Conservation (phyloP, 2,329 filamentous ascomycete genomes). For the Cadophora sp. region DNA sequence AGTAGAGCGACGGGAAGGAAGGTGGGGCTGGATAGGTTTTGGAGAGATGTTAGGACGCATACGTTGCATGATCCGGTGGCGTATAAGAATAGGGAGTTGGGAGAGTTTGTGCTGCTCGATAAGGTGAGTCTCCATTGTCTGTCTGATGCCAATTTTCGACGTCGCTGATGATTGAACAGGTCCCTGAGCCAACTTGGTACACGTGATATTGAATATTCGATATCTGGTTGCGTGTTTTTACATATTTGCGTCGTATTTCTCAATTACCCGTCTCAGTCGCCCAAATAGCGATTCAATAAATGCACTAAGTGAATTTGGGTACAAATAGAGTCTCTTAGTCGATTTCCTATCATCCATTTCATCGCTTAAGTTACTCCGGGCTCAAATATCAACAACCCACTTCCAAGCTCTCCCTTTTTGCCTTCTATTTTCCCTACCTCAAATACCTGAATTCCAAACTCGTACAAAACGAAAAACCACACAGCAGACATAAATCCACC, state of each 20-base stretch:
- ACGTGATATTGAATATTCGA: conserved; percentile 44
- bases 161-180: conserved; percentile 27
- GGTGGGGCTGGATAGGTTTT: conserved; percentile 68
- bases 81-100: conserved; percentile 70
- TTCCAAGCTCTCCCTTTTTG: too few species aligned
- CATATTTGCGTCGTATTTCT: not conserved
- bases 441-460: too few species aligned
- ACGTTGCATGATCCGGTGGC: conserved; percentile 71
- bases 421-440: too few species aligned
- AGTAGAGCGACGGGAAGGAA: conserved; percentile 62
- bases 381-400: too few species aligned
- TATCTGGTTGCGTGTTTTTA: not conserved
- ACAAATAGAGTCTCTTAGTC: too few species aligned
- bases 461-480: too few species aligned
- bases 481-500: too few species aligned
- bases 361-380: too few species aligned
- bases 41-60: conserved; percentile 71
- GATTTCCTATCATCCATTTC: too few species aligned
- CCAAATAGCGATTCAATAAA: too few species aligned
- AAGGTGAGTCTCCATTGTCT: conserved; percentile 45
- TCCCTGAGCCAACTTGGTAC: conserved; percentile 67
- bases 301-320: too few species aligned
- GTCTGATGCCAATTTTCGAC: not conserved
- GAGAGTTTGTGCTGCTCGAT: conserved; percentile 60
- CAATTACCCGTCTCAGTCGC: too few species aligned